Percentiles rank a stretch among this genome's conserved stretches.
These are phyloP conservation scores for Phyllosticta citribraziliensis DNA, from an alignment of 2,329 filamentous ascomycete genomes.

Conservation along the genomic window DNA sequence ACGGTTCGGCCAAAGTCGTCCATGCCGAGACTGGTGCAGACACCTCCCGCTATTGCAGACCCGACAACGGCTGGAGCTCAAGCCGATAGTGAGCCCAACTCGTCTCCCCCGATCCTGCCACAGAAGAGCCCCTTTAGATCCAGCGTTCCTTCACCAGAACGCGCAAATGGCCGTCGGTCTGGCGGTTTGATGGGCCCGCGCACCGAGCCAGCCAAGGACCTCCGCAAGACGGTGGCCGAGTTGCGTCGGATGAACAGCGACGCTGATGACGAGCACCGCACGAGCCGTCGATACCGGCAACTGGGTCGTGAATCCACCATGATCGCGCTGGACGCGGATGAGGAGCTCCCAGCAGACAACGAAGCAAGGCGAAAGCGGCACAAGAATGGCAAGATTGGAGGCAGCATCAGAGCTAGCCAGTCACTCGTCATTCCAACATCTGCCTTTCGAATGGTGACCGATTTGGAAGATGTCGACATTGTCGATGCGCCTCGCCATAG, in stretches of 20 bases:
- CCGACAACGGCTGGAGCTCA: background rate
- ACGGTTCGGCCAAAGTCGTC: constrained; percentile 16
- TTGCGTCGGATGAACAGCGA: constrained; percentile 30
- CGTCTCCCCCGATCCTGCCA: constrained; percentile 14
- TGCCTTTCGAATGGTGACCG: background rate
- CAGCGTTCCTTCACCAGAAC: background rate
- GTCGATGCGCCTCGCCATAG: background rate
- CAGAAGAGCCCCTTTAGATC: constrained; percentile 15
- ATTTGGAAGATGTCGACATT: background rate
- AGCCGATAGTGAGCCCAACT: background rate
- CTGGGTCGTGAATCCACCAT: constrained; percentile 26
- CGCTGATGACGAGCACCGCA: constrained; percentile 11
- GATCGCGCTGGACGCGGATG: background rate
- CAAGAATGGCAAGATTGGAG: background rate
- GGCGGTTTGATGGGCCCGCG: constrained; percentile 20
- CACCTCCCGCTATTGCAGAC: background rate
- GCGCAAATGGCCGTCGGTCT: background rate
- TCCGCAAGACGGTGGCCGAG: constrained; percentile 24
- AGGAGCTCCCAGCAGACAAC: background rate
- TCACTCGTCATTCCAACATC: background rate
- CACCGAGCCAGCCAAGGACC: constrained; percentile 16
- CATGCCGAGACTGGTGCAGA: background rate
- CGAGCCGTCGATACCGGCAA: constrained; percentile 26
- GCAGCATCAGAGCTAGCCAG: background rate
- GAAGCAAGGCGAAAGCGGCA: background rate